Conservation (phyloP, 805 yeast genomes). For the Debaryomyces castellii region DNA sequence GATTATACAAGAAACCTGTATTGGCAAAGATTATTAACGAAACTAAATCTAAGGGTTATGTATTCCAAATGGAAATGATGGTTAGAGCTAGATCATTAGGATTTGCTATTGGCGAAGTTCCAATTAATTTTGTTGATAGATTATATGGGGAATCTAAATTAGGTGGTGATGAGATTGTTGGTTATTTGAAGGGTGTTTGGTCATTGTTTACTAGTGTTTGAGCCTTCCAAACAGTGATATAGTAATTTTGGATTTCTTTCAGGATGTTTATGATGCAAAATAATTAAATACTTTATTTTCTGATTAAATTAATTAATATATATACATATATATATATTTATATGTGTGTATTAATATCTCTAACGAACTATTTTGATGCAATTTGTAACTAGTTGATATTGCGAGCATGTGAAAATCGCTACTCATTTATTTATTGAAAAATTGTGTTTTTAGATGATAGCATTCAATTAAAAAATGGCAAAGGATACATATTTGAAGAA, state of each 20-base stretch:
- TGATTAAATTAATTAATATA: not conserved
- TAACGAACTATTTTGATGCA: too few species aligned
- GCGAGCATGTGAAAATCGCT: not conserved
- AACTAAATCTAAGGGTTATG: constrained; percentile 76
- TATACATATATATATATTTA: not conserved
- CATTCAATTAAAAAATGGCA: constrained; percentile 20
- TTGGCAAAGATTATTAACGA: constrained; percentile 63
- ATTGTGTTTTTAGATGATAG: not conserved
- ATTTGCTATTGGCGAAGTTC: constrained; percentile 75
- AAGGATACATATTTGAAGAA: constrained; percentile 42
- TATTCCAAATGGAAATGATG: constrained; percentile 88
- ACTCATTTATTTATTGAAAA: not conserved
- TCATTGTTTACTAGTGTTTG: constrained; percentile 61
- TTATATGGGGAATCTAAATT: constrained; percentile 76
- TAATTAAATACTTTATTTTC: not conserved
- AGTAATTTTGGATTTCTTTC: not conserved
- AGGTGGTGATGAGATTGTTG: constrained; percentile 80
- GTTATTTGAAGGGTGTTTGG: constrained; percentile 77
- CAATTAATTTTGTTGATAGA: constrained; percentile 76
- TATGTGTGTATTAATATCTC: too few species aligned
- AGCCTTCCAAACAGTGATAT: not conserved
- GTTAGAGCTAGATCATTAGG: constrained; percentile 76
- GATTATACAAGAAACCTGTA: constrained; percentile 70
- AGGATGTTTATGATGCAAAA: not conserved
- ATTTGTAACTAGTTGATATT: not conserved